phyloP scores from a whole-genome alignment of 768 basidiomycete species.

The Boletus tylopilopsis region DNA sequence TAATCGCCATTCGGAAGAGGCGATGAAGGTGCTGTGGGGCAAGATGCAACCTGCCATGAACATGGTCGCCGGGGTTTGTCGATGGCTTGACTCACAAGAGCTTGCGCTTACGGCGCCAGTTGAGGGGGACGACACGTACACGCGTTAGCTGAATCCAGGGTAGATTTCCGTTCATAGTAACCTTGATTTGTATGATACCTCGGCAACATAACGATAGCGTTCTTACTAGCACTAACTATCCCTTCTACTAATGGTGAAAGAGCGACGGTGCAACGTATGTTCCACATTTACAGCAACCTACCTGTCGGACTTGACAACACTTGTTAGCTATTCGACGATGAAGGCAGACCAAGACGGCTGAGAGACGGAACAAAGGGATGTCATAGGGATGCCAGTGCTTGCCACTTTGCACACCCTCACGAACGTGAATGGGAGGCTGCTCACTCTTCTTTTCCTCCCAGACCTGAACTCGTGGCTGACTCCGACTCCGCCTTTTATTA shows the following conservation, averaged over 20 bases:
- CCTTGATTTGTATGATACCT: constrained; percentile 18
- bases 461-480: constrained; percentile 16
- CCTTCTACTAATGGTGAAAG: constrained; percentile 11
- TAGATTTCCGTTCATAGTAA: constrained; percentile 13
- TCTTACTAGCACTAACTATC: not conserved
- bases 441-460: constrained; percentile 24
- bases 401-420: constrained; percentile 31
- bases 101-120: constrained; percentile 20
- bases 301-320: constrained; percentile 4
- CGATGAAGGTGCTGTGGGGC: constrained; percentile 24
- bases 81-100: constrained; percentile 30
- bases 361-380: constrained; percentile 24
- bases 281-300: not conserved
- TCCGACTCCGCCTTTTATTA: constrained; percentile 23
- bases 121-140: not conserved
- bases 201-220: not conserved
- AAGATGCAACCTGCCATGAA: constrained; percentile 31
- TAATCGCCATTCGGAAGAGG: constrained; percentile 20
- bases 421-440: constrained; percentile 34
- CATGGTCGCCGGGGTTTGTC: constrained; percentile 28
- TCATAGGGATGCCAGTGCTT: constrained; percentile 15
- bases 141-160: not conserved
- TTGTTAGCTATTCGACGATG: constrained; percentile 28
- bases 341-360: constrained; percentile 21
- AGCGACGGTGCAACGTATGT: constrained; percentile 31